Conservation (phyloP, 345 rosid genomes). For the Conringia planisiliqua region DNA sequence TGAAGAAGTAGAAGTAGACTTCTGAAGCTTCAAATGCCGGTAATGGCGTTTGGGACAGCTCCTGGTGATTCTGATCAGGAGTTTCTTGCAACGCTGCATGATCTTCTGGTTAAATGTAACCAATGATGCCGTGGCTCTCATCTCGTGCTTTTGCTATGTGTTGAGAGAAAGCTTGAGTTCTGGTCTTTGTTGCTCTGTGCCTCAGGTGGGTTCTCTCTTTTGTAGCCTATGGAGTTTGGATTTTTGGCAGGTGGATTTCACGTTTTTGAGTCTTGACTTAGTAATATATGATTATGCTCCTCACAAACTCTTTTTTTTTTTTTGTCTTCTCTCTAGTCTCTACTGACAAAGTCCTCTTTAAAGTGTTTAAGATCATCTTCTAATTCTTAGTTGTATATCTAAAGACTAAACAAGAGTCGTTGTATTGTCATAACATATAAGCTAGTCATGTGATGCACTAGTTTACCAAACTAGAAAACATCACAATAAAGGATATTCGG, state of each 20-base stretch:
- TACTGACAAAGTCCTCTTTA: slow-evolving; percentile 13
- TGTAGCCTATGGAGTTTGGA: slow-evolving; percentile 1
- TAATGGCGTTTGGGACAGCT: slow-evolving; percentile 22
- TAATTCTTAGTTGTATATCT: neutral
- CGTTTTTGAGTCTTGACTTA: neutral
- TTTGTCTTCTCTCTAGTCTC: neutral
- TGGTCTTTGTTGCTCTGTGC: neutral
- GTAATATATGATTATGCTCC: slow-evolving; percentile 11
- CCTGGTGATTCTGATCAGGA: slow-evolving; percentile 16
- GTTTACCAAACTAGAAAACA: too few species aligned
- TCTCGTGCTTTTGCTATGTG: neutral
- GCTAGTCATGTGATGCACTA: too few species aligned
- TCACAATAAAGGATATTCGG: too few species aligned
- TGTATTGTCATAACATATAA: too few species aligned
- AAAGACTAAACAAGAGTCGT: too few species aligned
- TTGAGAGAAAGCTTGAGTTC: neutral
- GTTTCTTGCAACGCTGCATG: slow-evolving; percentile 8
- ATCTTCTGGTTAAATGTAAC: slow-evolving; percentile 24
- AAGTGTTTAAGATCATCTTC: neutral
- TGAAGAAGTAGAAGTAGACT: neutral
- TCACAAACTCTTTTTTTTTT: neutral
- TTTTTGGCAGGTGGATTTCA: slow-evolving; percentile 19
- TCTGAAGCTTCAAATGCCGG: slow-evolving; percentile 21
- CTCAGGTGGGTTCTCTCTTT: slow-evolving; percentile 14
- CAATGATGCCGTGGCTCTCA: slow-evolving; percentile 20